Base-by-base conservation (phyloP, 148 eudicot species). In the Suaeda aralocaspica region DNA sequence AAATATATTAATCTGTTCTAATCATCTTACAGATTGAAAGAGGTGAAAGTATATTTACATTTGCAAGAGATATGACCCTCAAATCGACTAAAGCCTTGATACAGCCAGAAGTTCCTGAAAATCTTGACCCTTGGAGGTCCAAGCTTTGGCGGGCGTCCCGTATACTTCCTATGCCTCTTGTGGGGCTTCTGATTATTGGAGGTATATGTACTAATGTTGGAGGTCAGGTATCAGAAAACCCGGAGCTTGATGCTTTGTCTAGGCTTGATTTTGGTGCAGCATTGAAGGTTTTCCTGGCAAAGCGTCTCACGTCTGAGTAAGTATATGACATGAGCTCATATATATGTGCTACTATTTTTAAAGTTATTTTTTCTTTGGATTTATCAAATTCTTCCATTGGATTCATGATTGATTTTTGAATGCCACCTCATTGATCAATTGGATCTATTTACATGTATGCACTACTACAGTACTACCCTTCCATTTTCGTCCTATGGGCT, bases 131-230 rank as follows among this genome's bases (percentile, higher is more conserved):
- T 71, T 94, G 88, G 99, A 87, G 85, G 80, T 89, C 99, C 67
- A 94, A 94, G 79, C 97, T 94, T 74, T 70, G 89, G 33, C 83
- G 96, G 96, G 99, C 93, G 49, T 91, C 99, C 50, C 95, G 99
- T 59, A 88, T 84, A 61, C 77, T 94, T 39, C 99, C 99, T 46
- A 94, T 94, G 97, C 99, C 99, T 62, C 97, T 91, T 77, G 86
- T 94, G 76, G 97, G 99, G 52, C 89, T 94, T 72, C 69, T 94
- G 52, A 82, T 94, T 21, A 94, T 94, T 51, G 91, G 88, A 66
- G 76, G 89, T 59, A 82, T 91, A 25, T 91, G 99, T 78, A 75
- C 89, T 48, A 89, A 91, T 81, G 81, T 72, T 31, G 96, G 82
- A 78, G 85, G 73, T 72, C 84, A 83, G 68, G 77, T 73, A 56